Evolutionary conservation across 768 basidiomycete genomes (phyloP), one percentile per base, ranked within the genome.

Genomic region (Ephemerocybe angulata): DNA sequence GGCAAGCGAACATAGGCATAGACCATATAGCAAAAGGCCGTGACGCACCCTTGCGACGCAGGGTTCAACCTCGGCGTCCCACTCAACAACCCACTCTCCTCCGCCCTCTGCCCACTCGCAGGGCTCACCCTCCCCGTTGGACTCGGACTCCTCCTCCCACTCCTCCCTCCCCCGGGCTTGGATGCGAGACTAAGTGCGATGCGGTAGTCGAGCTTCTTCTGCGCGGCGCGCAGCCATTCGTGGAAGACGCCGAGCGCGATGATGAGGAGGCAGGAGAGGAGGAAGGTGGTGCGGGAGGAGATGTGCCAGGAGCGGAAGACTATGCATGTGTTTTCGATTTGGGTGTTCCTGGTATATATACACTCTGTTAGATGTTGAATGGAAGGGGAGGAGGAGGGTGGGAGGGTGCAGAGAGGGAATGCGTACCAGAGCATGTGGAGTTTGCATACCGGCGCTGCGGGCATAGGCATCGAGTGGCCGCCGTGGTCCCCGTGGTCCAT

Each of bases 221-320:
- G 83, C 58, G 85, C 77, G 38, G 76, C 75, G 51, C 89, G 83
- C 49, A 93, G 78, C 67, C 88, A 93, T 65, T 94, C 91, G 69
- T 85, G 93, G 53, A 85, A 71, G n/a, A 90, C 72, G 49, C 88
- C 84, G 27, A 94, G 77, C 0, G 69, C 70, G 53, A 86, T 76
- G 68, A 93, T 84, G 53, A 73, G 78, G 58, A 85, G 41, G 68
- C 82, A 85, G 24, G 89, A 90, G 56, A 86, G 58, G 57, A 84
- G 58, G 66, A 94, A 90, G 24, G 72, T 68, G 55, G 74, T 58
- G 48, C 66, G 71, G 22, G 85, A 79, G 57, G 63, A 72, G 61
- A 93, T 82, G 72, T 91, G 89, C 88, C 90, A 93, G 58, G 78
- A 76, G 13, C 65, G 72, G 73, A 92, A 91, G 71, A 93, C 85